Evolutionary conservation across 2,329 filamentous ascomycete genomes (phyloP), one percentile per base, ranked within the genome.

Genomic region (Colletotrichum sp.): DNA sequence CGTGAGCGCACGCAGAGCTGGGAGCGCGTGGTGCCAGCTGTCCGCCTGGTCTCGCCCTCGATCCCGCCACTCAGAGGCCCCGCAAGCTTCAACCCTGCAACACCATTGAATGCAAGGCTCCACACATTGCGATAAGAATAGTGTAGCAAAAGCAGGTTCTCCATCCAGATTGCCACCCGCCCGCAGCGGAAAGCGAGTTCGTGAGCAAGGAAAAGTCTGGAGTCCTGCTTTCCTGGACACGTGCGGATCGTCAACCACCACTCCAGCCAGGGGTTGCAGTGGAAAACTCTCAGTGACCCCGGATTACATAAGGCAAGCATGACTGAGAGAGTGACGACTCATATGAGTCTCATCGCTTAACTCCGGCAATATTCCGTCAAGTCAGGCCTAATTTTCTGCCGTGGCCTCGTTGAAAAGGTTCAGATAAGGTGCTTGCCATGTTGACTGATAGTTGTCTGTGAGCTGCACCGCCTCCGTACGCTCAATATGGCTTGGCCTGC

Each of bases 41-140:
- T 6, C 62, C 6, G 39, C 63, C n/a, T 72, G 36, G n/a, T 66
- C 22, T 32, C 19, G 12, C 62, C 71, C 8, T 15, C 44, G 30
- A 59, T 65, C n/a, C 67, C 59, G 44, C 67, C 67, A 75, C 22
- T 72, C 19, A 62, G 49, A 67, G n/a, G 68, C 49, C 61, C 49
- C 16, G 52, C 72, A 66, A 66, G 61, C 27, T 65, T 65, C 39
- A 27, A 64, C 49, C 55, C 72, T 55, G 57, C 63, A 71, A 13
- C n/a, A 52, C 8, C n/a, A 52, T 12, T 52, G 44, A 52, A 55
- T 57, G 27, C 69, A 36, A 34, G 49, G 62, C 29, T 75, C 72
- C 49, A 34, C 30, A 36, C 39, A 49, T 49, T n/a, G 25, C 34
- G 72, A 72, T 72, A 75, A 67, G 69, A 67, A 75, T 67, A 75